A percentile compares a stretch with the other conserved stretches of the same genome.
These are phyloP conservation scores for Verticillium nubilum DNA, from an alignment of 2,329 filamentous ascomycete species.

Conservation along the genomic window DNA sequence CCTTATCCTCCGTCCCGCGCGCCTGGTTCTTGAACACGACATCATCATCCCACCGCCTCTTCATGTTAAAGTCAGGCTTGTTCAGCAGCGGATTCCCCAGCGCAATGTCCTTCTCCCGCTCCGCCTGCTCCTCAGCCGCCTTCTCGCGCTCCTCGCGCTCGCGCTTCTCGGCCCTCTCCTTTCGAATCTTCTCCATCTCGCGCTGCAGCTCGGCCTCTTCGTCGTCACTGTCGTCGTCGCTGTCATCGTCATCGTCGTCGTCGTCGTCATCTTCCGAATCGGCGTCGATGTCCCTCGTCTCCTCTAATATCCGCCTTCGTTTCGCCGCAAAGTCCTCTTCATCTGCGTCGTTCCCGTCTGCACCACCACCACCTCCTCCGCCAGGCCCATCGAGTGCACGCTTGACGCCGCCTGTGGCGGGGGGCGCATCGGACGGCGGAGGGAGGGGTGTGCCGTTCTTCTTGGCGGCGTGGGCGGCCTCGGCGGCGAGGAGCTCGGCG, in stretches of 20 bases:
- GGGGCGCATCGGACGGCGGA: constrained; percentile 27
- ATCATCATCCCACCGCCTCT: constrained; percentile 94
- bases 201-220: constrained; percentile 85
- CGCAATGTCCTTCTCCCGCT: constrained; percentile 82
- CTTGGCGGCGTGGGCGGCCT: constrained; percentile 83
- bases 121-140: constrained; percentile 74
- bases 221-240: constrained; percentile 67
- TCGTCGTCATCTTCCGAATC: constrained; percentile 55
- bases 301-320: constrained; percentile 78
- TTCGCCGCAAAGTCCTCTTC: constrained; percentile 76
- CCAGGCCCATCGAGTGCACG: constrained; percentile 52
- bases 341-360: constrained; percentile 19
- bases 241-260: constrained; percentile 46
- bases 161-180: constrained; percentile 74
- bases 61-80: constrained; percentile 81
- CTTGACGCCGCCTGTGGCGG: constrained; percentile 46
- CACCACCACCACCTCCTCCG: constrained; percentile 10
- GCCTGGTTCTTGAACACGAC: constrained; percentile 99
- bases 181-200: constrained; percentile 90
- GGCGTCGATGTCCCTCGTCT: constrained; percentile 82
- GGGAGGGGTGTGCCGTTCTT: constrained; percentile 57
- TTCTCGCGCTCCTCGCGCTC: constrained; percentile 48
- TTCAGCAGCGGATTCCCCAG: constrained; percentile 90
- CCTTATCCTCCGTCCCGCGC: constrained; percentile 85
- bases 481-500: constrained; percentile 82